phyloP scores from a whole-genome alignment of 1,284 basidiomycete species.

The Ceratobasidium papillatum region DNA sequence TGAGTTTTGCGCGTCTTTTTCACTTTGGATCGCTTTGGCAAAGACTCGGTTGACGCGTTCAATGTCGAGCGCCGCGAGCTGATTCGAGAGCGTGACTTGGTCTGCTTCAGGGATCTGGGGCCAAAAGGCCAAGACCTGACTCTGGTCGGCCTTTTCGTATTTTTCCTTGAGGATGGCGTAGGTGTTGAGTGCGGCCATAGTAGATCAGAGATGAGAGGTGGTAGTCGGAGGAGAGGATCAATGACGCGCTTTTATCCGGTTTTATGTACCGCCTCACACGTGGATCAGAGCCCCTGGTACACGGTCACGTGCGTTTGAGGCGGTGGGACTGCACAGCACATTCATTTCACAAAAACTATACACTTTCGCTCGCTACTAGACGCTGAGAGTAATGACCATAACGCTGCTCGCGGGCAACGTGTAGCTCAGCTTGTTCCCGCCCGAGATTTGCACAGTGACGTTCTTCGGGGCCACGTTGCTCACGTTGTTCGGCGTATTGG shows the following conservation, averaged over 20 bases:
- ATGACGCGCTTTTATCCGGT: slow-evolving; percentile 7
- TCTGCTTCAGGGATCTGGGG: slow-evolving; percentile 72
- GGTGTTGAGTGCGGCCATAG: slow-evolving; percentile 36
- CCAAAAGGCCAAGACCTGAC: slow-evolving; percentile 91
- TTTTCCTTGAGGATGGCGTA: slow-evolving; percentile 53
- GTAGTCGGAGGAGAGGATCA: neutral
- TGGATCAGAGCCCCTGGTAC: slow-evolving; percentile 5
- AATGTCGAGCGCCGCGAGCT: slow-evolving; percentile 87
- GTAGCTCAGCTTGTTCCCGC: slow-evolving; percentile 51
- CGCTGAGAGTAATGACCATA: slow-evolving; percentile 46
- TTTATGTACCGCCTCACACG: slow-evolving; percentile 15
- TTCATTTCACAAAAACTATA: neutral
- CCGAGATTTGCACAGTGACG: slow-evolving; percentile 51
- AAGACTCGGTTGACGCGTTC: slow-evolving; percentile 91
- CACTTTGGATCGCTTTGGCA: slow-evolving; percentile 76
- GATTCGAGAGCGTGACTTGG: slow-evolving; percentile 69
- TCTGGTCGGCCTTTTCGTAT: slow-evolving; percentile 85
- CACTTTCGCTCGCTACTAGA: neutral
- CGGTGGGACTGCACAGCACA: neutral
- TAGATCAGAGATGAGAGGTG: neutral
- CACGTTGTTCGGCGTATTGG: slow-evolving; percentile 48
- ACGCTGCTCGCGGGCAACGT: slow-evolving; percentile 53
- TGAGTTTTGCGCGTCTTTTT: slow-evolving; percentile 61
- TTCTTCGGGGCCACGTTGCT: slow-evolving; percentile 52
- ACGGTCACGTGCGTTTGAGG: slow-evolving; percentile 20